These are phyloP conservation scores for Lentinula novae-zelandiae DNA, from an alignment of 1,284 basidiomycete species.

Conservation along the genomic window DNA sequence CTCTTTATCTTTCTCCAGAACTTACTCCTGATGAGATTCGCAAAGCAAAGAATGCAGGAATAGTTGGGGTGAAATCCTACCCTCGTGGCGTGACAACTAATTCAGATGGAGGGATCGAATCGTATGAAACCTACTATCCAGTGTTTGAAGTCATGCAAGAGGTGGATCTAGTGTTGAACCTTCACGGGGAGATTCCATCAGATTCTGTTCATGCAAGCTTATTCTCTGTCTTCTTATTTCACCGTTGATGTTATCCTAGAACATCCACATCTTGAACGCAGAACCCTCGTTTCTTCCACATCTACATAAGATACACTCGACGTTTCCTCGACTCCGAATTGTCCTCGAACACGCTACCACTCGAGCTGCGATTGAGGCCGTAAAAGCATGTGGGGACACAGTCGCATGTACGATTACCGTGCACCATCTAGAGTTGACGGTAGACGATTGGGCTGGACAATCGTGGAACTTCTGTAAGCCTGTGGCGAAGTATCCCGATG, in stretches of 20 bases:
- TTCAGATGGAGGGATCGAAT: constrained; percentile 95
- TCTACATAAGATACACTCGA: constrained; percentile 76
- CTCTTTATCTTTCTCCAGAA: constrained; percentile 89
- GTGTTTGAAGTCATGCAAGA: constrained; percentile 96
- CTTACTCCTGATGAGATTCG: constrained; percentile 90
- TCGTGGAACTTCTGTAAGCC: constrained; percentile 98
- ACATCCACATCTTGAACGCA: constrained; percentile 93
- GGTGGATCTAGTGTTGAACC: constrained; percentile 90
- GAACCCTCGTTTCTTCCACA: constrained; percentile 91
- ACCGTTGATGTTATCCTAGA: constrained; percentile 39
- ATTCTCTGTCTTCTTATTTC: not conserved
- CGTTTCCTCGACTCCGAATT: constrained; percentile 92
- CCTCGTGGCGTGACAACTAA: constrained; percentile 98
- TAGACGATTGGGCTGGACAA: constrained; percentile 98
- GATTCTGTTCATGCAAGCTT: constrained; percentile 67
- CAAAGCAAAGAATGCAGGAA: constrained; percentile 84
- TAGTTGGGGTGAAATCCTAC: constrained; percentile 94
- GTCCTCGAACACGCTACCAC: constrained; percentile 99
- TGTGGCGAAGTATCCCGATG: constrained; percentile 94
- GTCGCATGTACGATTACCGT: constrained; percentile 98
- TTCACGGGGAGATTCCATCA: constrained; percentile 98
- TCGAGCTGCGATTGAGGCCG: constrained; percentile 88
- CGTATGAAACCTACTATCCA: constrained; percentile 92
- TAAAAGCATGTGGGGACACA: constrained; percentile 80
- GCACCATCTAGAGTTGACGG: constrained; percentile 92